Conservation (phyloP, 225 moss, liverwort and hornwort species). For the Lunularia cruciata region DNA sequence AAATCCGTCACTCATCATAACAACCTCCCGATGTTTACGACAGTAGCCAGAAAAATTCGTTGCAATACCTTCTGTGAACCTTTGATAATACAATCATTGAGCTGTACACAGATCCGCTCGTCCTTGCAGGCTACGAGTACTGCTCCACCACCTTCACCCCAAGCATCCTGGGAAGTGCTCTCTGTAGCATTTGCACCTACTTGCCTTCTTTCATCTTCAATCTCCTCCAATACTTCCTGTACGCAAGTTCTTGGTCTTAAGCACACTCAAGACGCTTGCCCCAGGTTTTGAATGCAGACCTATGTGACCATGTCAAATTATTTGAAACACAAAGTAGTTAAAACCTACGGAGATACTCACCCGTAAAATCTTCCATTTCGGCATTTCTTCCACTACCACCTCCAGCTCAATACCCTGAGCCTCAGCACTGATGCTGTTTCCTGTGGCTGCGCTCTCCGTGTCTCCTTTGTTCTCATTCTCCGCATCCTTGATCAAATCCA, state of each 20-base stretch:
- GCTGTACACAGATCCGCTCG: slow-evolving; percentile 93
- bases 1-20: not conserved
- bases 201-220: slow-evolving; percentile 64
- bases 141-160: slow-evolving; percentile 64
- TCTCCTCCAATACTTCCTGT: slow-evolving; percentile 96
- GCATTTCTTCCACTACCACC: slow-evolving; percentile 94
- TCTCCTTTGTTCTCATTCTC: slow-evolving; percentile 19
- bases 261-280: not conserved
- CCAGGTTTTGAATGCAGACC: not conserved
- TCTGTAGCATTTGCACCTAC: slow-evolving; percentile 29
- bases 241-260: not conserved
- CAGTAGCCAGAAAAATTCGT: not conserved
- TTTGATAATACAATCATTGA: slow-evolving; percentile 71
- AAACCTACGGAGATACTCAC: too few relatives aligned
- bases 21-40: too few relatives aligned
- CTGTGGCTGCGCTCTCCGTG: not conserved
- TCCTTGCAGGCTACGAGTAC: slow-evolving; percentile 93
- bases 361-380: slow-evolving; percentile 86
- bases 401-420: slow-evolving; percentile 81
- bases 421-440: slow-evolving; percentile 13
- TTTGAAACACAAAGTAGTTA: too few relatives aligned
- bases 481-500: slow-evolving; percentile 23
- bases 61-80: slow-evolving; percentile 71
- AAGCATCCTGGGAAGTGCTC: slow-evolving; percentile 51
- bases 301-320: not conserved